Base-by-base conservation (phyloP, 352 stramenopile species). In the Globisporangium abappressorium region DNA sequence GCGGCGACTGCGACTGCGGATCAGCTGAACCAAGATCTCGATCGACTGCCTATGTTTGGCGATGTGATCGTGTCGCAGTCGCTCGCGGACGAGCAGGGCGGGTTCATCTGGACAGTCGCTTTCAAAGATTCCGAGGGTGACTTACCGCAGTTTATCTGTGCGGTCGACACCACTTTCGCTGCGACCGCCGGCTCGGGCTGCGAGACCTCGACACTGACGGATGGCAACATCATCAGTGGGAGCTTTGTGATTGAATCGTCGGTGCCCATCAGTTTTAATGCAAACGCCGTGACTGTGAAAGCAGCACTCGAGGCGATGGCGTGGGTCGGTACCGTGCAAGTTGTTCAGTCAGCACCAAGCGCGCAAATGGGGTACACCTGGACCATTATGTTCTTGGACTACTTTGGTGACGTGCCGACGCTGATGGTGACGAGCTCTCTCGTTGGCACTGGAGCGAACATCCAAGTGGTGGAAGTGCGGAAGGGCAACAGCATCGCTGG, bases 381-480 rank as follows among this genome's bases (percentile, higher is more conserved):
- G 87, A 91, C 74, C 0, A 78, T 94, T 46, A 91, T 85, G 6
- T 94, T 93, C 58, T 34, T 91, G 24, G 82, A 90, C 15, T 92
- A 90, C 53, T 70, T 80, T 56, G 87, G 87, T 8, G 83, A 92
- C 47, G 80, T 91, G 1, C 87, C 87, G 2, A 34, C 72, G 9
- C 59, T 95, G 2, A 49, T 74, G 6, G 74, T 86, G 15, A 90
- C 84, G 7, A 94, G 78, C 51, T 88, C 79, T 1, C 66, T 95
- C 0, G 77, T 85, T 1, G 87, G 84, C 51, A 92, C 83, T 1
- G 80, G 82, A 2, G 87, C 74, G 57, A 68, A 66, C 12, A 84
- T 95, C 56, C 71, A 71, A 1, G 84, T 94, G 15, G 70, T 47
- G 5, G 86, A 94, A 62, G 68, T 90, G 8, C 75, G 82, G n/a